A percentile compares a stretch with the other conserved stretches of the same genome.
phyloP scores from a whole-genome alignment of 257 asterid genomes.

The Ocimum tenuiflorum region DNA sequence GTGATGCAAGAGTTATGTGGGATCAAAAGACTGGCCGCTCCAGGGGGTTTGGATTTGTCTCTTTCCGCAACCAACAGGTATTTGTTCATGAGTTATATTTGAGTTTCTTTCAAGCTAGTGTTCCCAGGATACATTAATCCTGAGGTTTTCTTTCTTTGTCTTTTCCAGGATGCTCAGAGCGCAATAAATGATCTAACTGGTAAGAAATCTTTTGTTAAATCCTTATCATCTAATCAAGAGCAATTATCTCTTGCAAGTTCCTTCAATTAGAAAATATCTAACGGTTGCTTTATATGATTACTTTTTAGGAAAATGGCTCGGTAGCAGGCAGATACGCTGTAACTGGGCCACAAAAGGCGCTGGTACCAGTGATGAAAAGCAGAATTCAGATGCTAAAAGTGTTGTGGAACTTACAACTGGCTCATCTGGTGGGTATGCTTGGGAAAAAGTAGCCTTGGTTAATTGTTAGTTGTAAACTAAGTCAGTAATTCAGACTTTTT shows the following conservation, averaged over 20 bases:
- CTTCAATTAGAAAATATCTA: not conserved
- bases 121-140: not conserved
- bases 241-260: not conserved
- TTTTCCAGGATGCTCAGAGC: slow-evolving; percentile 78
- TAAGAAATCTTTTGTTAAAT: slow-evolving; percentile 21
- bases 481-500: not conserved
- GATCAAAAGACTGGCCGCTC: too few relatives aligned
- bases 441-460: not conserved
- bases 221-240: not conserved
- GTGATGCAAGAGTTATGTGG: slow-evolving; percentile 44
- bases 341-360: slow-evolving; percentile 97
- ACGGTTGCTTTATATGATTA: slow-evolving; percentile 15
- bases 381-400: slow-evolving; percentile 67
- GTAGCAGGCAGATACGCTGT: slow-evolving; percentile 91
- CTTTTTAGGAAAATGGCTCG: slow-evolving; percentile 81
- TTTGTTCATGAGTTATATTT: slow-evolving; percentile 4
- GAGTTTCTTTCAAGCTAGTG: slow-evolving; percentile 1
- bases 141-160: slow-evolving; percentile 3
- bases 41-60: slow-evolving; percentile 27
- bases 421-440: slow-evolving; percentile 48
- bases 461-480: not conserved
- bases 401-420: slow-evolving; percentile 74
- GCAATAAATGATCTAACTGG: slow-evolving; percentile 88
- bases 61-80: slow-evolving; percentile 92
- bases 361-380: slow-evolving; percentile 62